Percentiles rank a stretch among this genome's conserved stretches.
These are phyloP conservation scores for Cytospora mali DNA, from an alignment of 2,329 filamentous ascomycete genomes.

Conservation along the genomic window DNA sequence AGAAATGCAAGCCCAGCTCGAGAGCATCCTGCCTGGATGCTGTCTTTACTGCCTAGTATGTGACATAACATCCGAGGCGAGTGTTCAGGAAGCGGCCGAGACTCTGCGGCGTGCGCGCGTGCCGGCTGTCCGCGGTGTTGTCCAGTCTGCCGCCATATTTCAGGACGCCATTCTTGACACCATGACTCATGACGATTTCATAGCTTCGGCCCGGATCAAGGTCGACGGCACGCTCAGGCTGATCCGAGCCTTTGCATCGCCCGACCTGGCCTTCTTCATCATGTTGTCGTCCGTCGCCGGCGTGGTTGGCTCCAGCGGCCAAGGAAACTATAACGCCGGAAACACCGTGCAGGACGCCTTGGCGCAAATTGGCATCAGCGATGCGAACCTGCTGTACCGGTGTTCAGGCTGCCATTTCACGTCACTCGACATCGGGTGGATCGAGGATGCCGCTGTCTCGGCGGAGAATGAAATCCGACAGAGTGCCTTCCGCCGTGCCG, in stretches of 20 bases:
- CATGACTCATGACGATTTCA: constrained; percentile 54
- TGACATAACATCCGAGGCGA: not conserved
- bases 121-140: constrained; percentile 47
- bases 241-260: constrained; percentile 46
- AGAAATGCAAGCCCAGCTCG: not conserved
- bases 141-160: constrained; percentile 54
- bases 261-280: constrained; percentile 47
- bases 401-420: constrained; percentile 15
- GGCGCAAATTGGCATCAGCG: too few species aligned
- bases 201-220: constrained; percentile 47
- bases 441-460: not conserved
- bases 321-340: constrained; percentile 60
- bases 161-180: constrained; percentile 54
- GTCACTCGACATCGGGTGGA: constrained; percentile 11
- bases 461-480: not conserved
- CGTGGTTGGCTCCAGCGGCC: constrained; percentile 58
- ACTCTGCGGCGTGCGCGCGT: constrained; percentile 32
- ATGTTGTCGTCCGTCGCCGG: constrained; percentile 57
- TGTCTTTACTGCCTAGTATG: not conserved
- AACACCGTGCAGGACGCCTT: constrained; percentile 55
- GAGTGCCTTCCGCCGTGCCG: not conserved
- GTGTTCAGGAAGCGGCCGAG: not conserved
- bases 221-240: constrained; percentile 57
- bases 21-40: not conserved
- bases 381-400: too few species aligned